A percentile compares a stretch with the other conserved stretches of the same genome.
phyloP scores from a whole-genome alignment of 768 basidiomycete species.

The Boletus rubropictus region DNA sequence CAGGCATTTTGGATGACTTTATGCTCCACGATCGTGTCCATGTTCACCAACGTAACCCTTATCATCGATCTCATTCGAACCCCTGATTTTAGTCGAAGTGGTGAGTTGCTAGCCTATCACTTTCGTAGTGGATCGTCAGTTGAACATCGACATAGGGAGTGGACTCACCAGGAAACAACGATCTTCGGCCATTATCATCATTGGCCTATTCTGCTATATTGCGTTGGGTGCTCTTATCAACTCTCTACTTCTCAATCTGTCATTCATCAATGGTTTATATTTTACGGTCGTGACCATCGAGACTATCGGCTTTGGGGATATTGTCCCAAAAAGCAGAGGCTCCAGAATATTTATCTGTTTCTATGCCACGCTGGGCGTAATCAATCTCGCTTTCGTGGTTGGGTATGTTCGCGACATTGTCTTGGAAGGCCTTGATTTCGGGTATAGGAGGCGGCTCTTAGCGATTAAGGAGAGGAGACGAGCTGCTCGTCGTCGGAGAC shows the following conservation, averaged over 20 bases:
- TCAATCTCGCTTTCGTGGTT: constrained; percentile 61
- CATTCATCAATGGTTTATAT: constrained; percentile 72
- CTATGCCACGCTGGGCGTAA: constrained; percentile 55
- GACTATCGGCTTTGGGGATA: constrained; percentile 75
- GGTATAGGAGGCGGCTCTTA: constrained; percentile 51
- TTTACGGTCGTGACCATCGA: constrained; percentile 72
- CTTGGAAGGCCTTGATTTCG: constrained; percentile 65
- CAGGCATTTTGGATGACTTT: constrained; percentile 74
- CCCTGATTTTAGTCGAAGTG: constrained; percentile 57
- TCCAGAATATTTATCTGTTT: constrained; percentile 55
- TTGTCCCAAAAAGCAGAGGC: constrained; percentile 45
- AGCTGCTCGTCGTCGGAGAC: constrained; percentile 36
- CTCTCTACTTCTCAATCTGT: constrained; percentile 43
- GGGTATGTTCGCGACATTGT: constrained; percentile 63
- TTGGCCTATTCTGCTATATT: constrained; percentile 66
- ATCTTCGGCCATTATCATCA: constrained; percentile 72
- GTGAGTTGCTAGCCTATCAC: constrained; percentile 31
- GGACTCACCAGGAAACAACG: constrained; percentile 79
- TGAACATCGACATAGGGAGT: constrained; percentile 45
- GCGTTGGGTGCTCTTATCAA: constrained; percentile 65
- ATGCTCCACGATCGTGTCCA: constrained; percentile 64
- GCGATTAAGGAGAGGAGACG: constrained; percentile 43
- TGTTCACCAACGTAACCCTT: constrained; percentile 62
- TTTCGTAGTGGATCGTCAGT: background rate
- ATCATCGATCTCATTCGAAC: constrained; percentile 56